Conservation (phyloP, 164 flowering plant species). For the Berberis vulgaris region DNA sequence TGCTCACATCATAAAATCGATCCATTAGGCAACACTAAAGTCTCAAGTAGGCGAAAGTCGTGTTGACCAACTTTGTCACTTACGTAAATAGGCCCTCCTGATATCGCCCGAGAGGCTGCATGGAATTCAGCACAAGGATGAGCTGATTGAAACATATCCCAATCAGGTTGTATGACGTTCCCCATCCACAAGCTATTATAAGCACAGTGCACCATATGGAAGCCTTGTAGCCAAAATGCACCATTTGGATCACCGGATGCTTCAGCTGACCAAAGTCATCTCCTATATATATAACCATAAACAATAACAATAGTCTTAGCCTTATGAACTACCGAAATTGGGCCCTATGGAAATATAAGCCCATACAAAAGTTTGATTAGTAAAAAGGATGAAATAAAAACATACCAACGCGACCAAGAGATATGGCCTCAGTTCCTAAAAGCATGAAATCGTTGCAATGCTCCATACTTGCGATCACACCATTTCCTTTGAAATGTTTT, state of each 20-base stretch:
- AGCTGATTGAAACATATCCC: constrained; percentile 81
- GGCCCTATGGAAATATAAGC: too few relatives aligned
- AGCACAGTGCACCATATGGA: constrained; percentile 79
- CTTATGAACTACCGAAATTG: background rate
- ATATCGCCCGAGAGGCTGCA: constrained; percentile 75
- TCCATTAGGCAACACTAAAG: constrained; percentile 33
- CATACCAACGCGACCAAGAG: constrained; percentile 72
- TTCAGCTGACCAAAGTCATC: constrained; percentile 77
- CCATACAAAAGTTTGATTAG: background rate
- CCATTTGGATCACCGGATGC: constrained; percentile 74
- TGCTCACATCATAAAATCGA: constrained; percentile 22
- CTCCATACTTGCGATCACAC: constrained; percentile 83
- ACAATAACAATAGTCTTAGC: background rate
- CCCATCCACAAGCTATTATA: constrained; percentile 88
- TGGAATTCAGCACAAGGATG: constrained; percentile 77
- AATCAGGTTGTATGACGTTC: constrained; percentile 72
- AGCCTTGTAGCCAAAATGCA: constrained; percentile 77
- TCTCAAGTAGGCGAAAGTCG: constrained; percentile 25
- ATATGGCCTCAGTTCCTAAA: constrained; percentile 60
- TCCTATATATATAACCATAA: constrained; percentile 20
- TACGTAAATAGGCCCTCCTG: constrained; percentile 74
- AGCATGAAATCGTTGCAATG: constrained; percentile 83
- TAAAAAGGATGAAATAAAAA: background rate
- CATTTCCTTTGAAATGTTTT: constrained; percentile 63
- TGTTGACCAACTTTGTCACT: constrained; percentile 29